Percentiles rank a stretch among this genome's conserved stretches.
Evolutionary conservation across 2,329 filamentous ascomycete species (phyloP).

Genomic region (Cryoendolithus antarcticus): DNA sequence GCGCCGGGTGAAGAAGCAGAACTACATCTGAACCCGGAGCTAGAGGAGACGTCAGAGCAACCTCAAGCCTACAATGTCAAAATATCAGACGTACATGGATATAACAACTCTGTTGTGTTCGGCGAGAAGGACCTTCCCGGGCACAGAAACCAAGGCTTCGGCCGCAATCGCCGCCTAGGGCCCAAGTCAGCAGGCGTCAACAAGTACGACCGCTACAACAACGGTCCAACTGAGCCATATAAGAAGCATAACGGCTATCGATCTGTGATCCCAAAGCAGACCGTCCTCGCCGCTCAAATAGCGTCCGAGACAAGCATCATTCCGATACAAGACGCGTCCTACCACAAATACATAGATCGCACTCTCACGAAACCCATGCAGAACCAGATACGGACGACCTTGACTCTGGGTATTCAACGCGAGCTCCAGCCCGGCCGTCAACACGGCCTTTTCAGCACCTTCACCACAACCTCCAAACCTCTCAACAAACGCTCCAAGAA

Average conservation of each 20-base stretch:
- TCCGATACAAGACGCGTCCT: constrained; percentile 54
- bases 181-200: constrained; percentile 12
- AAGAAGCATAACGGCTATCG: constrained; percentile 18
- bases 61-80: constrained; percentile 81
- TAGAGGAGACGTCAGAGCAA: constrained; percentile 56
- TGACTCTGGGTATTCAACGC: constrained; percentile 2
- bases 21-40: constrained; percentile 51
- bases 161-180: constrained; percentile 7
- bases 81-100: constrained; percentile 45
- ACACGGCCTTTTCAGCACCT: constrained; percentile 17
- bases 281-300: constrained; percentile 59
- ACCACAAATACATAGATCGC: constrained; percentile 28
- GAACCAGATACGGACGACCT: constrained; percentile 27
- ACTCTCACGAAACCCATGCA: constrained; percentile 5
- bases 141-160: constrained; percentile 10
- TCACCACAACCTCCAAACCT: constrained; percentile 23
- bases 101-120: constrained; percentile 82
- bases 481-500: constrained; percentile 29
- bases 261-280: constrained; percentile 51
- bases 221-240: constrained; percentile 3
- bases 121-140: constrained; percentile 85
- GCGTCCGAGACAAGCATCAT: constrained; percentile 67
- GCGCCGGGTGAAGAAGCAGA: constrained; percentile 18
- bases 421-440: constrained; percentile 1
- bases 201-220: constrained; percentile 16